These are phyloP conservation scores for Microbotryomycetes sp. DNA, from an alignment of 1,284 basidiomycete genomes.

Conservation along the genomic window DNA sequence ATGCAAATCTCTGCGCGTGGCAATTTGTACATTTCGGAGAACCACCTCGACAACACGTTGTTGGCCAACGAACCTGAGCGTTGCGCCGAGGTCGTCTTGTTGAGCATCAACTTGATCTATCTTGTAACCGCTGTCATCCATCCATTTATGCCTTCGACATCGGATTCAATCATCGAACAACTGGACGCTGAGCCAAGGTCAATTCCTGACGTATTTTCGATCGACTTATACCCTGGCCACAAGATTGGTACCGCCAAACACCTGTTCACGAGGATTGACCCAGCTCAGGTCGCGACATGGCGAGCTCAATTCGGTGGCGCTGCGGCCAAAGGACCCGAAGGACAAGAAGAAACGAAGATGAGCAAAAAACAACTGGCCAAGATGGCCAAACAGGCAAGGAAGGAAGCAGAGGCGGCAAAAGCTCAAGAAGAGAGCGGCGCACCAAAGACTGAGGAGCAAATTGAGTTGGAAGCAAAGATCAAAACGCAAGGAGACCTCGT, in stretches of 20 bases:
- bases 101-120: conserved; percentile 91
- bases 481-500: conserved; percentile 66
- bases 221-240: conserved; percentile 84
- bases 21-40: conserved; percentile 88
- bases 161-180: conserved; percentile 73
- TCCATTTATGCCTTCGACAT: conserved; percentile 94
- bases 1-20: conserved; percentile 90
- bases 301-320: conserved; percentile 70
- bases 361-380: conserved; percentile 52
- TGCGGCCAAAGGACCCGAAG: conserved; percentile 41
- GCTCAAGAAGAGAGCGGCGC: conserved; percentile 47
- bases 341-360: conserved; percentile 33
- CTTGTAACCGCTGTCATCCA: conserved; percentile 75
- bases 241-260: conserved; percentile 77
- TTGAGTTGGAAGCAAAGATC: conserved; percentile 62
- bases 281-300: conserved; percentile 80
- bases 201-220: conserved; percentile 59
- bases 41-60: conserved; percentile 84
- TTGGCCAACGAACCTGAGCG: conserved; percentile 72
- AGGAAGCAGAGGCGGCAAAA: conserved; percentile 43
- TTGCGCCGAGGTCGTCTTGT: conserved; percentile 82
- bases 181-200: conserved; percentile 81
- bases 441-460: conserved; percentile 59
- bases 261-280: conserved; percentile 90
- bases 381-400: conserved; percentile 19